Evolutionary conservation across 2,329 filamentous ascomycete genomes (phyloP), one percentile per base, ranked within the genome.

Genomic region (Talaromyces sp.): DNA sequence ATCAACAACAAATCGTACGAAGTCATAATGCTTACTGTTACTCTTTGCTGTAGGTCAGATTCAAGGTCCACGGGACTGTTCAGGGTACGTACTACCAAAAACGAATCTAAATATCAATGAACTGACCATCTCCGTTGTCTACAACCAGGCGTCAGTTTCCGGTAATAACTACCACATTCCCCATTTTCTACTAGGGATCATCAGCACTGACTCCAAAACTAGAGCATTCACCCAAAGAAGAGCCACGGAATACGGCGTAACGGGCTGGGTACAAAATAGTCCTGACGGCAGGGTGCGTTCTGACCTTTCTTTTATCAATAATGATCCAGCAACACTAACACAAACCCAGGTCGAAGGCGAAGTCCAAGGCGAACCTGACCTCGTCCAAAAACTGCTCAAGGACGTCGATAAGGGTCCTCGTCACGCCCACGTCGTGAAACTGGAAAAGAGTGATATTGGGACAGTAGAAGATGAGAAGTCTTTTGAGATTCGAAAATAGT

Each of bases 281-380:
- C 67, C 67, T 6, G 75, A 77, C 57, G 77, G 75, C 62, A 73
- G 73, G 65, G 78, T 79, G 45, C 7, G 33, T 40, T 33, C n/a
- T n/a, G n/a, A 21, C 13, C 11, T 7, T 37, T 2, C n/a, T 2
- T 25, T 9, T n/a, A 40, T 21, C 11, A 9, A 9, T 2, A 15
- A 28, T 15, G 17, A n/a, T 4, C 41, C 11, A 28, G 19, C n/a
- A 40, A 2, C n/a, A n/a, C 41, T 39, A 52, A 51, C 22, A 56
- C 6, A 15, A 13, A 31, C 43, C 57, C 63, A 96, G 90, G 92
- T 97, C 48, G 85, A 90, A 68, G 93, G 93, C 25, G 92, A 97
- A 75, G 91, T 87, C 5, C 93, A 97, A 70, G 92, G 91, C 31
- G 79, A 82, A 1, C 80, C 85, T 1, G 80, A 84, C 0, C 74